Evolutionary conservation across 1,284 basidiomycete species (phyloP).

Genomic region (Cryptococcus sp.): DNA sequence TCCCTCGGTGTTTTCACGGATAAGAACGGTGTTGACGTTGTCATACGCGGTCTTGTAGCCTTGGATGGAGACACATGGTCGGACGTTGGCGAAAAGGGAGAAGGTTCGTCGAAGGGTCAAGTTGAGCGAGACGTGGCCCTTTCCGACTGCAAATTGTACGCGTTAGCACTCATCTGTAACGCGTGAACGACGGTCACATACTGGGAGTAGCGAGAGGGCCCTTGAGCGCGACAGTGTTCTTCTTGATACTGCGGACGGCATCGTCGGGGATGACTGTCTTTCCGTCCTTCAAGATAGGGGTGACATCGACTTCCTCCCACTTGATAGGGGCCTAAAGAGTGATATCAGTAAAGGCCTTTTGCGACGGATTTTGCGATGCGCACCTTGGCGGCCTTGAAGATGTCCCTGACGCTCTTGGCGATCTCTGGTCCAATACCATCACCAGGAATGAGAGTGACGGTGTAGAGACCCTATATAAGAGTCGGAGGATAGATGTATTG

Average conservation of each 20-base stretch:
- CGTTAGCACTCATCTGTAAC: constrained; percentile 29
- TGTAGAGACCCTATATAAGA: constrained; percentile 84
- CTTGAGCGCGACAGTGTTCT: constrained; percentile 97
- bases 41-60: constrained; percentile 99
- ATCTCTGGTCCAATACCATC: constrained; percentile 92
- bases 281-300: constrained; percentile 88
- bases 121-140: constrained; percentile 98
- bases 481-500: no score
- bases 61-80: constrained; percentile 92
- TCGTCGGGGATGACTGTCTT: constrained; percentile 95
- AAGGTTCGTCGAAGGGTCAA: constrained; percentile 95
- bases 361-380: constrained; percentile 16
- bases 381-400: constrained; percentile 85
- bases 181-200: constrained; percentile 52
- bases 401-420: constrained; percentile 90
- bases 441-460: constrained; percentile 51
- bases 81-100: constrained; percentile 97
- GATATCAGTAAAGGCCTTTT: constrained; percentile 3
- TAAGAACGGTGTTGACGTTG: constrained; percentile 95
- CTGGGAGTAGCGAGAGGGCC: constrained; percentile 94
- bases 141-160: constrained; percentile 73
- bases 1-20: constrained; percentile 99
- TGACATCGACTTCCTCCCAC: constrained; percentile 99
- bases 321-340: constrained; percentile 78
- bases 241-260: constrained; percentile 89